Conservation (phyloP, 176 grass and related monocot species). For the Typha latifolia region DNA sequence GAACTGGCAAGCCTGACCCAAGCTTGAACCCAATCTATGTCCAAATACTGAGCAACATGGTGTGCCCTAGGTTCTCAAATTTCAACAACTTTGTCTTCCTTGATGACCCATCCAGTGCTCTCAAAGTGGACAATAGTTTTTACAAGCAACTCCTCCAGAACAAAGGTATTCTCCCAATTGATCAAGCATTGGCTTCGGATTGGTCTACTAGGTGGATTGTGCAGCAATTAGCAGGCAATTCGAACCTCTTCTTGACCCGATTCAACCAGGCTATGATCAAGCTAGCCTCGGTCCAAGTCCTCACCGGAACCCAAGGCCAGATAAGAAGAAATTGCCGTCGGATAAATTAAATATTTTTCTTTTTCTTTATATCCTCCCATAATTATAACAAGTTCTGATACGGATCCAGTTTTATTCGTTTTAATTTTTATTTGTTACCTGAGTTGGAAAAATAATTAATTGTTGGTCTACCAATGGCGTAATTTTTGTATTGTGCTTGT, state of each 20-base stretch:
- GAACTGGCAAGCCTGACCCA: conserved; percentile 23
- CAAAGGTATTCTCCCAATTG: conserved; percentile 28
- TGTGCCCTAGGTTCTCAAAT: no score
- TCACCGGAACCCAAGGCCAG: conserved; percentile 32
- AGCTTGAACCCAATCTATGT: no score
- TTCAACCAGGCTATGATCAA: conserved; percentile 25
- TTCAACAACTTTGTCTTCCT: not conserved
- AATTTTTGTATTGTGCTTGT: no score
- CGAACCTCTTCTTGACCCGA: conserved; percentile 4
- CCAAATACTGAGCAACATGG: no score
- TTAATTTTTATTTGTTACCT: no score
- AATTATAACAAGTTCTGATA: no score
- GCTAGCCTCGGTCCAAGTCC: conserved; percentile 30
- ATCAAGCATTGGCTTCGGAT: conserved; percentile 29
- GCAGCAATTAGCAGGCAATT: conserved; percentile 14
- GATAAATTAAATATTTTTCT: conserved; percentile 6
- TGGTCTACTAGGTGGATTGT: conserved; percentile 20
- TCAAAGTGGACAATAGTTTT: conserved; percentile 36
- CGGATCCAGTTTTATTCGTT: no score
- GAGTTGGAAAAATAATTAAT: no score
- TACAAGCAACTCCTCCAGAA: conserved; percentile 27
- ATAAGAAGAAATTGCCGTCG: conserved; percentile 32
- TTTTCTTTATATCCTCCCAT: no score
- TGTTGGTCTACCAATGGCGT: no score
- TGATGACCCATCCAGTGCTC: conserved; percentile 13